These are phyloP conservation scores for Fusarium proliferatum DNA, from an alignment of 2,329 filamentous ascomycete genomes.

Conservation along the genomic window DNA sequence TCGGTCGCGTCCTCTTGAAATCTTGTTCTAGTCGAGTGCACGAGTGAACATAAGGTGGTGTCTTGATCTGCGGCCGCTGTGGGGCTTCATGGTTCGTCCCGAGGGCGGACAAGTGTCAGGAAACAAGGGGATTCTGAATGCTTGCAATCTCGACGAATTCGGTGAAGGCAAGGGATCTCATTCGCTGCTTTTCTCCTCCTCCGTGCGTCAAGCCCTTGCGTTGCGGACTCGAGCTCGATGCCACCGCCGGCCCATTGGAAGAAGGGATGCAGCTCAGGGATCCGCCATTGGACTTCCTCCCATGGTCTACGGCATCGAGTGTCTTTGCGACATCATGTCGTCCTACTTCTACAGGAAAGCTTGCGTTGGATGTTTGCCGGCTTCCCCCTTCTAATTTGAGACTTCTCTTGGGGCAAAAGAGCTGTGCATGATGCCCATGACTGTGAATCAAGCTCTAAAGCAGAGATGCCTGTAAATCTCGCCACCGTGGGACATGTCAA, in stretches of 20 bases:
- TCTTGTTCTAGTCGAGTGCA: conserved; percentile 36
- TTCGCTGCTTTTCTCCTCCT: conserved; percentile 45
- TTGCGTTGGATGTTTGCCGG: conserved; percentile 12
- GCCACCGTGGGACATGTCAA: conserved; percentile 18
- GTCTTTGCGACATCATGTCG: conserved; percentile 15
- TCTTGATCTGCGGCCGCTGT: conserved; percentile 55
- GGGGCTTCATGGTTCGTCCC: conserved; percentile 54
- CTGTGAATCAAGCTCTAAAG: conserved; percentile 5
- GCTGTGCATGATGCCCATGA: conserved; percentile 5
- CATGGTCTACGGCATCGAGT: conserved; percentile 19
- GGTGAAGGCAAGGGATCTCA: conserved; percentile 51
- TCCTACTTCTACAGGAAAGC: conserved; percentile 17
- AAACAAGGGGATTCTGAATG: conserved; percentile 47
- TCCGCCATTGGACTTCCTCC: conserved; percentile 20
- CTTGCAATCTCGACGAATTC: conserved; percentile 48
- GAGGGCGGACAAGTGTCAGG: conserved; percentile 52
- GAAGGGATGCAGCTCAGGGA: conserved; percentile 24
- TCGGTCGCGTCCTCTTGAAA: conserved; percentile 35
- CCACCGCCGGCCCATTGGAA: conserved; percentile 19
- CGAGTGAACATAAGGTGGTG: conserved; percentile 45
- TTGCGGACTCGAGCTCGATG: conserved; percentile 29
- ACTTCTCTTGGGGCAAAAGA: not conserved
- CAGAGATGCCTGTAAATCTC: conserved; percentile 11
- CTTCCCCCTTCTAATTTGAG: conserved; percentile 5
- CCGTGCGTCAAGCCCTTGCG: conserved; percentile 32